phyloP scores from a whole-genome alignment of 306 rosid genomes.

The Malus orientalis region DNA sequence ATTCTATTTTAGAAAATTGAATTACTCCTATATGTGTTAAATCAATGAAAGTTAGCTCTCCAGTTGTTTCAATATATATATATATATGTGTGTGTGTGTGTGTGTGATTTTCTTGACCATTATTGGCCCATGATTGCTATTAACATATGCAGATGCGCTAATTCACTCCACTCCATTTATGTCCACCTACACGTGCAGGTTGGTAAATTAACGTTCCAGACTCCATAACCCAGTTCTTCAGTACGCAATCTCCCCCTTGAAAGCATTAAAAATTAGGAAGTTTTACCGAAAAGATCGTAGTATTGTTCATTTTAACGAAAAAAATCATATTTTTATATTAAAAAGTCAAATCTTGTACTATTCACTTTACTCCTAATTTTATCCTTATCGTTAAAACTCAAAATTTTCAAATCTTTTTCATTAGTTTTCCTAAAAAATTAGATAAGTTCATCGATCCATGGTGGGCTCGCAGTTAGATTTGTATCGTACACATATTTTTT shows the following conservation, averaged over 20 bases:
- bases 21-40: neutral
- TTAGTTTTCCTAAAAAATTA: neutral
- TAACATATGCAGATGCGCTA: neutral
- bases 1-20: neutral
- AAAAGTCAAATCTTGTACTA: too few species aligned
- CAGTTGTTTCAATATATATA: neutral
- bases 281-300: too few species aligned
- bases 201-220: neutral
- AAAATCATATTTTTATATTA: too few species aligned
- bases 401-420: too few species aligned
- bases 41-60: neutral
- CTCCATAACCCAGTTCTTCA: neutral
- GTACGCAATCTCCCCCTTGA: neutral
- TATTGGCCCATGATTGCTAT: neutral
- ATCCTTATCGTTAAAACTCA: too few species aligned
- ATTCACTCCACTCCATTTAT: neutral
- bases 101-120: neutral
- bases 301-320: too few species aligned
- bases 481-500: neutral
- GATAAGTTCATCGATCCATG: neutral
- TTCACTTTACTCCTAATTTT: too few species aligned
- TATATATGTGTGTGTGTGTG: neutral
- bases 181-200: neutral
- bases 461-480: neutral
- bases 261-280: neutral